Percentiles rank a stretch among this genome's conserved stretches.
phyloP scores from a whole-genome alignment of 2,329 filamentous ascomycete species.

The Diplocarpon mali region DNA sequence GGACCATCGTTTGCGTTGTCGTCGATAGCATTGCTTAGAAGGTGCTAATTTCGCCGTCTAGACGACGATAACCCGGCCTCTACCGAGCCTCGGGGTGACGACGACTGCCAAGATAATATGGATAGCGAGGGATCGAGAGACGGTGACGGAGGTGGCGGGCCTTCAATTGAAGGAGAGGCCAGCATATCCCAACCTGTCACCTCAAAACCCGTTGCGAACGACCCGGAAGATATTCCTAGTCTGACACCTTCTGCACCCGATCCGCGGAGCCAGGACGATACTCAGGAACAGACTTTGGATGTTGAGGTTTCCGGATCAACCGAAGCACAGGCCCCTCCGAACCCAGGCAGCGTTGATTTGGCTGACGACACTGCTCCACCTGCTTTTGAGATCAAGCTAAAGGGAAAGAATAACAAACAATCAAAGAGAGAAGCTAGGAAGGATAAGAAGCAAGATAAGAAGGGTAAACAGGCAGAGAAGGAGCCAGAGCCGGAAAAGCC shows the following conservation, averaged over 20 bases:
- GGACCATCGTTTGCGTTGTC: background rate
- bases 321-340: background rate
- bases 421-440: conserved; percentile 10
- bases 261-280: conserved; percentile 3
- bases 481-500: conserved; percentile 2
- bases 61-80: background rate
- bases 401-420: conserved; percentile 14
- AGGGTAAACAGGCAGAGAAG: conserved; percentile 7
- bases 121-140: background rate
- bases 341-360: conserved; percentile 10
- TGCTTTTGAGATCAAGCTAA: conserved; percentile 3
- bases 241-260: conserved; percentile 4
- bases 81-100: background rate
- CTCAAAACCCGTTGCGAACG: background rate
- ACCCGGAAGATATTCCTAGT: background rate
- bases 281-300: conserved; percentile 2
- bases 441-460: conserved; percentile 8
- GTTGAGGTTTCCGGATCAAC: conserved; percentile 1
- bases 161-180: conserved; percentile 2
- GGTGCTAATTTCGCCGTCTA: conserved; percentile 1
- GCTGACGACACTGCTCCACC: conserved; percentile 10
- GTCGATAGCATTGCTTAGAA: background rate
- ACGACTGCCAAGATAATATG: background rate
- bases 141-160: background rate
- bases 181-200: conserved; percentile 3